Base-by-base conservation (phyloP, 1,139 yeast genomes). In the Saccharomyces hybrid region DNA sequence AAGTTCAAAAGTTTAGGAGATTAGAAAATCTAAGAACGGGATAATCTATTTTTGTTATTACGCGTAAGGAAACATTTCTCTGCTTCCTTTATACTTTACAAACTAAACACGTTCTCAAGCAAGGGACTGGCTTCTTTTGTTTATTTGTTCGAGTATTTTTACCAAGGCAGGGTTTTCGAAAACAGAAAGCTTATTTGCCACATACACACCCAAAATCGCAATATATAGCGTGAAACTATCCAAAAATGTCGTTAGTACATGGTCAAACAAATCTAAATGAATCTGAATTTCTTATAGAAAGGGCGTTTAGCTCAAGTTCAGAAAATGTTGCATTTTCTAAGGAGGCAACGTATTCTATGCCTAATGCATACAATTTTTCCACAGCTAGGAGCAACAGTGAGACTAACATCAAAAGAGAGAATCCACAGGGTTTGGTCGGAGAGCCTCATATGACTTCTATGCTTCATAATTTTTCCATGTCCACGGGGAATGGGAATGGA, bases 401-500 rank as follows among this genome's bases (percentile, higher is more conserved):
- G 32, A 28, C 38, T 14, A 34, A 29, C 27, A 44, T 19, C 5
- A 50, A 19, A 16, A 50, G 34, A 19, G 26, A 31, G 16, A 50
- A 21, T 6, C 19, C 42, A 29, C 38, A 19, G 3, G 50, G 46
- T 27, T 38, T 49, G 24, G 38, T 14, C 4, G 21, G 6, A 38
- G 44, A 38, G 5, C n/a, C 44, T 16, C 42, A 47, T 47, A 42
- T 63, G 34, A 54, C 64, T 7, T 53, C 62, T 14, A 59, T 61
- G 55, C 52, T 64, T 38, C 62, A 62, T 49, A 60, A 58, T 38
- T 47, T 64, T 42, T 55, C 63, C n/a, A 51, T 62, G 52, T 38
- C 44, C 44, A 38, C 44, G 24, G 44, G 12, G 4, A 42, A 19
- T 19, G 56, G 49, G 52, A 59, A 38, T 19, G 56, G 49, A 52